phyloP scores from a whole-genome alignment of 2,329 filamentous ascomycete genomes.

The Cadophora gregata region DNA sequence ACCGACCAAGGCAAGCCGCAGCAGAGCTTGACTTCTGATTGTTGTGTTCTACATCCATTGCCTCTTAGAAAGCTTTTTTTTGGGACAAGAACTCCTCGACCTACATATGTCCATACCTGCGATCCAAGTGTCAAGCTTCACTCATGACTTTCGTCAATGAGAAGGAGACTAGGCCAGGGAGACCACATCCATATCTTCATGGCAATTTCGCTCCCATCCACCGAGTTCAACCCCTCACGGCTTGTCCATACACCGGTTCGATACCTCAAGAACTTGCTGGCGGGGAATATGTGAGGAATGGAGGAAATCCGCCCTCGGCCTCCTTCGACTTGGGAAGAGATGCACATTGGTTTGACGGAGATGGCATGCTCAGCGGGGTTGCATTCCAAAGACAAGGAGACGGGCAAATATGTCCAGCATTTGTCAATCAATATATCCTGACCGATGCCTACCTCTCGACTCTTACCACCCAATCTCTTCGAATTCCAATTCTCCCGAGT shows the following conservation, averaged over 20 bases:
- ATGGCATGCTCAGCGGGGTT: conserved; percentile 76
- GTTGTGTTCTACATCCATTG: not conserved
- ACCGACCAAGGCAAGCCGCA: not conserved
- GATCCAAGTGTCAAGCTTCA: conserved; percentile 9
- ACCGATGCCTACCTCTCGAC: conserved; percentile 69
- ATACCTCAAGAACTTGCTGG: conserved; percentile 71
- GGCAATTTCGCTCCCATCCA: conserved; percentile 75
- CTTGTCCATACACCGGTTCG: conserved; percentile 60
- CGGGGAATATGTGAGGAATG: conserved; percentile 75
- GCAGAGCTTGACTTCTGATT: not conserved
- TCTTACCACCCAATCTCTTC: conserved; percentile 53
- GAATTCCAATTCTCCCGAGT: conserved; percentile 67
- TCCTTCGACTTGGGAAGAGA: conserved; percentile 66
- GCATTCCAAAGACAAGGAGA: conserved; percentile 56
- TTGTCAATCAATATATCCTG: conserved; percentile 72
- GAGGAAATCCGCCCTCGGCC: no score
- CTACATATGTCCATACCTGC: conserved; percentile 23
- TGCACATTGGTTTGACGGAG: conserved; percentile 77
- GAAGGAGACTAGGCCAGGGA: conserved; percentile 33
- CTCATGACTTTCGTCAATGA: conserved; percentile 38
- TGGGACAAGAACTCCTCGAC: conserved; percentile 1
- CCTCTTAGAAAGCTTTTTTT: no score
- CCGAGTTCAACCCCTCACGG: conserved; percentile 58
- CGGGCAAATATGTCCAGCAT: conserved; percentile 59
- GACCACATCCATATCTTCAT: conserved; percentile 56